A percentile compares a stretch with the other conserved stretches of the same genome.
These are phyloP conservation scores for Rubroboletus pulcherrimus DNA, from an alignment of 768 basidiomycete species.

Conservation along the genomic window DNA sequence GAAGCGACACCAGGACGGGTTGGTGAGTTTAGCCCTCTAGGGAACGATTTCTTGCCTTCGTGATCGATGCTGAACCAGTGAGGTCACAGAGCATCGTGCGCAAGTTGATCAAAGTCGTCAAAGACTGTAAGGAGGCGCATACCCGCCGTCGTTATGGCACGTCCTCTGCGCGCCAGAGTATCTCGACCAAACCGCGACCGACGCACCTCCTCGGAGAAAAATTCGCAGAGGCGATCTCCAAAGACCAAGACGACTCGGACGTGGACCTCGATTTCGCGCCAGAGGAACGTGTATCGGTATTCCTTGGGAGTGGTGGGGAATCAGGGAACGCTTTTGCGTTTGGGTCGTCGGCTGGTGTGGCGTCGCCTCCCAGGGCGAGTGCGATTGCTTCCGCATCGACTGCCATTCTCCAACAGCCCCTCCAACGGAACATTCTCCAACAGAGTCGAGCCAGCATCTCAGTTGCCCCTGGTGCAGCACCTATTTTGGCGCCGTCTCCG, in stretches of 20 bases:
- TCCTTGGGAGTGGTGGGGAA: conserved; percentile 34
- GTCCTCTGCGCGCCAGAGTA: conserved; percentile 29
- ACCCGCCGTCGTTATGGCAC: conserved; percentile 36
- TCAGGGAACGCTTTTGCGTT: conserved; percentile 44
- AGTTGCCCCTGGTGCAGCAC: conserved; percentile 18
- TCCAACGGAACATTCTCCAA: conserved; percentile 48
- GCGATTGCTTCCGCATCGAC: conserved; percentile 54
- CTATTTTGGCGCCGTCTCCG: conserved; percentile 31
- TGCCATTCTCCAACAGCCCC: conserved; percentile 61
- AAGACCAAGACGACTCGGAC: conserved; percentile 59
- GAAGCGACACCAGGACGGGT: conserved; percentile 61
- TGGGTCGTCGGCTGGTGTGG: conserved; percentile 23
- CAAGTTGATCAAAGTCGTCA: conserved; percentile 77
- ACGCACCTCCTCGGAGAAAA: conserved; percentile 56
- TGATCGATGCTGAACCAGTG: conserved; percentile 6
- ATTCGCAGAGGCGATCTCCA: conserved; percentile 55
- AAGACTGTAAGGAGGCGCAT: conserved; percentile 74
- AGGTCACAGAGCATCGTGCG: conserved; percentile 65
- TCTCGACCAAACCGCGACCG: conserved; percentile 32
- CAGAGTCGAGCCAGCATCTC: conserved; percentile 38
- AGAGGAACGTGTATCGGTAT: conserved; percentile 42
- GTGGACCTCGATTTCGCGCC: conserved; percentile 75
- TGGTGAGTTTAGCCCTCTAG: conserved; percentile 46
- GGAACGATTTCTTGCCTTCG: background rate
- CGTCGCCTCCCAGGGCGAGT: conserved; percentile 38